Base-by-base conservation (phyloP, 2,329 filamentous ascomycete species). In the Cladorrhinum sp. region DNA sequence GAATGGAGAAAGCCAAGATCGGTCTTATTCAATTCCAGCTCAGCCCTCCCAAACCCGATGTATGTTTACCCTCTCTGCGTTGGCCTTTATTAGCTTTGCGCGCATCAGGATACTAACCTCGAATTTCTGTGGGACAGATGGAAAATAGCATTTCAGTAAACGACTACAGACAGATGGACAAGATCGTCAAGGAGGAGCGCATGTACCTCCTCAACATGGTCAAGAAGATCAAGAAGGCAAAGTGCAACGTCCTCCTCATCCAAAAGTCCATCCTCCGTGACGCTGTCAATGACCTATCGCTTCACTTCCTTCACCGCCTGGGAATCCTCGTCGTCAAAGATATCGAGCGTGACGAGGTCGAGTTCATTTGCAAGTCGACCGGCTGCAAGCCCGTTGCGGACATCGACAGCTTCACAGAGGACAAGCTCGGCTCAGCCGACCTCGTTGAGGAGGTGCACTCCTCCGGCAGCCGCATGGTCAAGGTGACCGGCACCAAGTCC, bases 191-290 rank as follows among this genome's bases (percentile, higher is more conserved):
- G 80, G 95, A 99, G 80, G 95, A 99, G 82, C 91, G 95, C 68
- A 91, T 95, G 69, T 99, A 99, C 78, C 86, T 99, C 66, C 85
- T 99, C 62, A 98, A 98, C 82, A 91, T 99, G 86, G 93, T 96
- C 74, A 98, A 99, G 86, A 99, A 98, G 85, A 99, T 99, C 78
- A 97, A 98, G 81, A 99, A 98, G 84, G 93, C 95, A 68, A 99
- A 98, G 82, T 99, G 95, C 81, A 99, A 99, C 72, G 95, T 99
- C 49, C 87, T 98, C 50, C 83, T 99, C 68, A 98, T 99, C 69
- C 95, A 99, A 74, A 99, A 99, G 80, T 98, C 94, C 14, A 99
- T 99, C 70, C 86, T 99, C 62, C 88, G 95, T 69, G 95, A 99
- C 72, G 95, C 95, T 36, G 93, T 99, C 75, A 99, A 99, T 80